Conservation (phyloP, 306 rosid species). For the Sophora flavescens region DNA sequence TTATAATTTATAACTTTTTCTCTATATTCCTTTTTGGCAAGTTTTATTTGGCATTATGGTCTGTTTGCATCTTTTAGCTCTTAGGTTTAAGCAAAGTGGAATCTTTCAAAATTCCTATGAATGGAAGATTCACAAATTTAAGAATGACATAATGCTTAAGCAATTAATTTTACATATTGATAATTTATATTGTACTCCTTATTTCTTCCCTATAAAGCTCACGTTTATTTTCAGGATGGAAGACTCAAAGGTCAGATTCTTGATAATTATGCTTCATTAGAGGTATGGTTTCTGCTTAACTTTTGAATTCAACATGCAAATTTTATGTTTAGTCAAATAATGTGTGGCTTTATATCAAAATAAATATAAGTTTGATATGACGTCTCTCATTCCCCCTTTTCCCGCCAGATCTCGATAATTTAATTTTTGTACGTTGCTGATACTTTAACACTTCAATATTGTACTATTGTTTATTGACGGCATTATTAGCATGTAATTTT, state of each 20-base stretch:
- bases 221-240: constrained; percentile 64
- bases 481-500: constrained; percentile 21
- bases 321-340: constrained; percentile 32
- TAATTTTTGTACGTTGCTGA: background rate
- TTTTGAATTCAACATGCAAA: constrained; percentile 19
- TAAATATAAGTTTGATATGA: constrained; percentile 31
- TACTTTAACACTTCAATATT: constrained; percentile 21
- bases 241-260: constrained; percentile 67
- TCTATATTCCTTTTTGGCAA: background rate
- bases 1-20: background rate
- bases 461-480: constrained; percentile 30
- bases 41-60: constrained; percentile 32
- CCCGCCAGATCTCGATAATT: background rate
- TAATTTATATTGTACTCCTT: constrained; percentile 26
- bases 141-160: constrained; percentile 24
- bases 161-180: background rate
- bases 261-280: constrained; percentile 64
- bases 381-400: constrained; percentile 14
- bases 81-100: constrained; percentile 7
- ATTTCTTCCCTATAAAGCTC: constrained; percentile 24
- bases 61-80: constrained; percentile 40
- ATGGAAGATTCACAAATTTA: constrained; percentile 18
- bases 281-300: constrained; percentile 55
- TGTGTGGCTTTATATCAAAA: constrained; percentile 32
- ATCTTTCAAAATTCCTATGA: background rate